These are phyloP conservation scores for Pichia norvegensis DNA, from an alignment of 1,139 yeast species.

Conservation along the genomic window DNA sequence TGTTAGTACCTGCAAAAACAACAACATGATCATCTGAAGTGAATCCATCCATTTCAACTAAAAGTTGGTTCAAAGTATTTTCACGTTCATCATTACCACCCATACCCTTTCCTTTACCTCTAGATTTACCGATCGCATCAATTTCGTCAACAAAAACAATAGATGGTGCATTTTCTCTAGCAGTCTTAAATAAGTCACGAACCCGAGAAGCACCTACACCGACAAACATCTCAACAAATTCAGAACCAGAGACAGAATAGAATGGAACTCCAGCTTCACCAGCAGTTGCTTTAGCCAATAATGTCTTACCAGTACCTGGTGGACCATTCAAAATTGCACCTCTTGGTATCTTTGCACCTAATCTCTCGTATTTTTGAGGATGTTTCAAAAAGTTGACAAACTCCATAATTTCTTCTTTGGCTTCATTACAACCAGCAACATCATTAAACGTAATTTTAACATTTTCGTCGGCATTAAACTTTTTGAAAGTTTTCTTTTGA, in stretches of 20 bases:
- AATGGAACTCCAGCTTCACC: conserved; percentile 99
- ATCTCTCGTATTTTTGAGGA: conserved; percentile 78
- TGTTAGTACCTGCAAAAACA: conserved; percentile 93
- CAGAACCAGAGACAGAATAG: conserved; percentile 93
- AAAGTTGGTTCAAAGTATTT: conserved; percentile 85
- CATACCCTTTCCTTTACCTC: conserved; percentile 55
- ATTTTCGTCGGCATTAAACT: conserved; percentile 87
- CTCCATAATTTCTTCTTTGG: conserved; percentile 97
- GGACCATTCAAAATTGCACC: conserved; percentile 97
- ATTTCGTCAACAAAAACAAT: conserved; percentile 95
- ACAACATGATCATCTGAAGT: conserved; percentile 86
- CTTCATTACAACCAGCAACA: conserved; percentile 96
- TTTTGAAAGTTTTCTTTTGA: conserved; percentile 61
- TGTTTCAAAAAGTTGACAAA: conserved; percentile 87
- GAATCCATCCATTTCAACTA: conserved; percentile 98
- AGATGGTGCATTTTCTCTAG: conserved; percentile 87
- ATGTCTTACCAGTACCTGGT: conserved; percentile 99
- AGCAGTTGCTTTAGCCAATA: conserved; percentile 96
- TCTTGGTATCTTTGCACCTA: conserved; percentile 96
- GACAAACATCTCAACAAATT: conserved; percentile 96
- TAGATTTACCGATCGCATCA: conserved; percentile 94
- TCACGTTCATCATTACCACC: conserved; percentile 96
- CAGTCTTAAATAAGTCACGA: conserved; percentile 86
- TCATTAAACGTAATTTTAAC: conserved; percentile 83
- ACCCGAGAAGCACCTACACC: conserved; percentile 99